A percentile compares a stretch with the other conserved stretches of the same genome.
Evolutionary conservation across 345 rosid species (phyloP).

Genomic region (Eucalyptus pauciflora): DNA sequence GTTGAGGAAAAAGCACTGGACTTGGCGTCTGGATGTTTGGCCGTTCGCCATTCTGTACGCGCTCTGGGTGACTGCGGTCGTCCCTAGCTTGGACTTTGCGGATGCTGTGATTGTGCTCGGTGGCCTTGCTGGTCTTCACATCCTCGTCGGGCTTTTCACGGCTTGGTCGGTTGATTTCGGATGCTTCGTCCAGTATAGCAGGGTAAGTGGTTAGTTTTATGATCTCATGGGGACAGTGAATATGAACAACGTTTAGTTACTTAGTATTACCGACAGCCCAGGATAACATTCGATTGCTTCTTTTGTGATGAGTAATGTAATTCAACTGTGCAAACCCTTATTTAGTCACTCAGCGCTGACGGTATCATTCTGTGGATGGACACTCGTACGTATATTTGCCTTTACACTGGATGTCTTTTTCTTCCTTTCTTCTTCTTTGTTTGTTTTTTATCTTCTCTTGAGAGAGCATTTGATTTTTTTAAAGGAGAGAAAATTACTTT

Average conservation of each 20-base stretch:
- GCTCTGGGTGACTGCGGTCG: constrained; percentile 37
- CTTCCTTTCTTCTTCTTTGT: not conserved
- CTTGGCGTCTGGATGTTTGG: constrained; percentile 81
- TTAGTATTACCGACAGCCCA: not conserved
- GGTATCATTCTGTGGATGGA: not conserved
- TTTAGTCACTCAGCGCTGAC: not conserved
- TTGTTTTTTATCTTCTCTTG: not conserved
- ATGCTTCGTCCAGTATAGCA: constrained; percentile 63
- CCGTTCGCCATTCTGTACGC: constrained; percentile 67
- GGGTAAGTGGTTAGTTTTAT: constrained; percentile 19
- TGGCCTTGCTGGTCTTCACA: constrained; percentile 46
- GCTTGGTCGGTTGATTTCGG: constrained; percentile 90
- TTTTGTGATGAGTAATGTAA: not conserved
- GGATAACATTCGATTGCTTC: not conserved
- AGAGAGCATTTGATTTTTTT: not conserved
- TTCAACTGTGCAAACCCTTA: not conserved
- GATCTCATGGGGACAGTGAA: not conserved
- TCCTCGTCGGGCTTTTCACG: constrained; percentile 77
- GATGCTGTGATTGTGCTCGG: constrained; percentile 82
- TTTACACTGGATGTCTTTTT: not conserved
- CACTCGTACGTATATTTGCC: not conserved
- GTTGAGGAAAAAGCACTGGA: constrained; percentile 52
- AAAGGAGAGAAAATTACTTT: not conserved
- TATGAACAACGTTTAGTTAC: not conserved
- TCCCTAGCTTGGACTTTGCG: constrained; percentile 58